phyloP scores from a whole-genome alignment of 371 early-diverging fungal species.

The Mucor lusitanicus region DNA sequence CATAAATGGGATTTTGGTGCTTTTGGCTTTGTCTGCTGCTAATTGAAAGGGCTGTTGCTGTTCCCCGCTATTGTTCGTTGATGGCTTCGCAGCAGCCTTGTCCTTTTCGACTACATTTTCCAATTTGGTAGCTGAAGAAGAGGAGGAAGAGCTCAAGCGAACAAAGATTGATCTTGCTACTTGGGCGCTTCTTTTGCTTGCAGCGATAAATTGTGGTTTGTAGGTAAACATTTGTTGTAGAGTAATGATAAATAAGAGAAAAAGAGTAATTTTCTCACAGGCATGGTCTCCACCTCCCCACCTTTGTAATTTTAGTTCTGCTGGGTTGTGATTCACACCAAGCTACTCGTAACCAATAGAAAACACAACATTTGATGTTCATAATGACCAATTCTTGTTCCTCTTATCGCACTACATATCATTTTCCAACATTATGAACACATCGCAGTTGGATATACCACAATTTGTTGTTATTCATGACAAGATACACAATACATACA shows the following conservation, averaged over 20 bases:
- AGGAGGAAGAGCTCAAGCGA: conserved; percentile 25
- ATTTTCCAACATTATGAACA: conserved; percentile 6
- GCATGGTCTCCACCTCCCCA: not conserved
- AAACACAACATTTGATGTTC: not conserved
- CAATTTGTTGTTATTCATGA: conserved; percentile 59
- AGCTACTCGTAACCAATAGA: not conserved
- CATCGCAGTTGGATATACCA: conserved; percentile 37
- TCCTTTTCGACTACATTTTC: not conserved
- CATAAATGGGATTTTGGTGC: conserved; percentile 32
- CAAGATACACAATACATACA: conserved; percentile 45
- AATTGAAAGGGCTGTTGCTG: conserved; percentile 4
- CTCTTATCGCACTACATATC: not conserved
- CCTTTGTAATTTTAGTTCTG: not conserved
- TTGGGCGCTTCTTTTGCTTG: not conserved
- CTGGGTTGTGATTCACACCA: conserved; percentile 2
- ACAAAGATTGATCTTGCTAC: not conserved
- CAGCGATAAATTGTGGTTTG: not conserved
- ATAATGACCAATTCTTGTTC: not conserved
- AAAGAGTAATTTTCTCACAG: conserved; percentile 8
- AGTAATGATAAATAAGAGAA: not conserved
- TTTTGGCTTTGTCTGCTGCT: not conserved
- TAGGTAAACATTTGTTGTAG: conserved; percentile 13
- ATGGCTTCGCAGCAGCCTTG: not conserved
- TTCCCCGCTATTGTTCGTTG: not conserved
- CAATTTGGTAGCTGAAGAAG: conserved; percentile 6